Base-by-base conservation (phyloP, 805 yeast species). In the Barnettozyma populi region DNA sequence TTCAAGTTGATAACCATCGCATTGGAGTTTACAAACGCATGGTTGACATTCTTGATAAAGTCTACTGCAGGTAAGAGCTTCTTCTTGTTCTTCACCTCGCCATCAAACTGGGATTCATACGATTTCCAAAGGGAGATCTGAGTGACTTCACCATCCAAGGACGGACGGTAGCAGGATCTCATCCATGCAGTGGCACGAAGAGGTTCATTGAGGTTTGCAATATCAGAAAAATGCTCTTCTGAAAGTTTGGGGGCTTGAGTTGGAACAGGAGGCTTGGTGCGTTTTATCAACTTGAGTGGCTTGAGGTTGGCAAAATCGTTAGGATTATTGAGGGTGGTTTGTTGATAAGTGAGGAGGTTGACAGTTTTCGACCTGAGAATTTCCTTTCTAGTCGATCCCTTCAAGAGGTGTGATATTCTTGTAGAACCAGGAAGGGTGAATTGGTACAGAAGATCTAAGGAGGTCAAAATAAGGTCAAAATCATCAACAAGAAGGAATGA, bases 71-170 rank as follows among this genome's bases (percentile, higher is more conserved):
- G 96, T 29, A 92, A 73, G 43, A 92, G 69, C 55, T 80, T 78
- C 47, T 75, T 72, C 35, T 78, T 73, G 57, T 82, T 76, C 39
- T 70, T 66, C 3, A 71, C 71, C 46, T 77, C 78, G 46, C 75
- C 76, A 51, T 84, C 84, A 59, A 94, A 94, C 63, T 86, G 94
- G 13, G 81, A 71, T 64, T 94, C 98, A 68, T 94, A 94, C 1
- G 96, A 81, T 64, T 90, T 88, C 99, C 99, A 94, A 39, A 94
- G 75, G 18, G 95, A 86, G 23, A 94, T 90, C 68, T 94, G 99
- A 0, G 97, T 90, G 10, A 90, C 96, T 61, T 90, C 96, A 4
- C 92, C 89, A 8, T 75, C 80, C 10, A 77, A 70, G 40, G 74
- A 79, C 5, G 95, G 89, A 57, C 83, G 90, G 67, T 90, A 94